A percentile compares a stretch with the other conserved stretches of the same genome.
These are phyloP conservation scores for Sarocladiaceae sp. DNA, from an alignment of 2,329 filamentous ascomycete species.

Conservation along the genomic window DNA sequence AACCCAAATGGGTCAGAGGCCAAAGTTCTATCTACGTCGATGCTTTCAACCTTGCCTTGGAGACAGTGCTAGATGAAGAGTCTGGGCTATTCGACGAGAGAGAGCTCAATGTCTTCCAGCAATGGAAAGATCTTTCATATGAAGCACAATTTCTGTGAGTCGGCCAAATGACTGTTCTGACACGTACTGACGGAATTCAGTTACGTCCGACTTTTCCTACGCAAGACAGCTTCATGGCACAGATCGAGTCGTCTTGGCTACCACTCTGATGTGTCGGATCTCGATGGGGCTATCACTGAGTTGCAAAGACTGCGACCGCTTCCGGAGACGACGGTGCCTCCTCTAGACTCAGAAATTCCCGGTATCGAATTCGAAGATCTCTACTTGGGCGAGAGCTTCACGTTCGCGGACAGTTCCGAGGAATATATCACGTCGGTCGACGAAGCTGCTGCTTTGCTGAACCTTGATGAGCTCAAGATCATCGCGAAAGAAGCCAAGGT, in stretches of 20 bases:
- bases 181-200: constrained; percentile 34
- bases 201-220: constrained; percentile 86
- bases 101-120: constrained; percentile 68
- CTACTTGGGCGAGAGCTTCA: constrained; percentile 52
- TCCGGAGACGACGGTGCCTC: constrained; percentile 30
- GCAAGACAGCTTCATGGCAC: constrained; percentile 90
- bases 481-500: constrained; percentile 83
- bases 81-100: constrained; percentile 76
- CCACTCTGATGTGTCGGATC: constrained; percentile 73
- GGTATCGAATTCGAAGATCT: constrained; percentile 34
- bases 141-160: constrained; percentile 81
- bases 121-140: constrained; percentile 70
- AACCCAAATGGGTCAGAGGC: constrained; percentile 59
- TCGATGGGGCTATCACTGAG: constrained; percentile 56
- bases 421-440: constrained; percentile 69
- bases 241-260: constrained; percentile 72
- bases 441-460: constrained; percentile 74
- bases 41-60: constrained; percentile 87
- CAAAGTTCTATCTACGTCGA: constrained; percentile 93
- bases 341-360: constrained; percentile 15
- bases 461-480: constrained; percentile 79
- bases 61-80: constrained; percentile 86
- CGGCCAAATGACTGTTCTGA: not conserved
- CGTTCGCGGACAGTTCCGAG: constrained; percentile 74
- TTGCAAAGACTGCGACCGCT: constrained; percentile 56